A percentile compares a stretch with the other conserved stretches of the same genome.
phyloP scores from a whole-genome alignment of 805 yeast species.

The Vanderwaltozyma polyspora region DNA sequence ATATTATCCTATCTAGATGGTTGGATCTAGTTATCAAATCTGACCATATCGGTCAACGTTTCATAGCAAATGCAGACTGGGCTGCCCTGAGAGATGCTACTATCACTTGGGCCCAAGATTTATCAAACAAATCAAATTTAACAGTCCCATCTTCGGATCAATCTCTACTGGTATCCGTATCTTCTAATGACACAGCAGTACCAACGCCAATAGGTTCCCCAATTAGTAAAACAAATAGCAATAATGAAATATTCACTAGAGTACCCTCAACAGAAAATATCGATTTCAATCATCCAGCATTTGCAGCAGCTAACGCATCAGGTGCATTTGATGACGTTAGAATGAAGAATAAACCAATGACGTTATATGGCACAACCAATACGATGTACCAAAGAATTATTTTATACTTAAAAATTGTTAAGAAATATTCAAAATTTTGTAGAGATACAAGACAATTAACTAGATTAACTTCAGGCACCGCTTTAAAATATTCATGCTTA shows the following conservation, averaged over 20 bases:
- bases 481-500: conserved; percentile 32
- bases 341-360: not conserved
- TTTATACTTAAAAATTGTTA: conserved; percentile 45
- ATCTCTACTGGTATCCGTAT: not conserved
- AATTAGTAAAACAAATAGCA: not conserved
- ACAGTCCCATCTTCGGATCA: not conserved
- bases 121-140: not conserved
- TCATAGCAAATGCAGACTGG: conserved; percentile 74
- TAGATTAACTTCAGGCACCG: conserved; percentile 35
- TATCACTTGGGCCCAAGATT: conserved; percentile 14
- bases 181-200: not conserved
- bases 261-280: conserved; percentile 13
- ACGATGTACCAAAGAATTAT: conserved; percentile 33
- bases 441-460: conserved; percentile 38
- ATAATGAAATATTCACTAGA: conserved; percentile 1
- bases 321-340: conserved; percentile 29
- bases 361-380: not conserved
- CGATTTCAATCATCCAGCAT: conserved; percentile 27
- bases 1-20: conserved; percentile 48
- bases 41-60: conserved; percentile 37
- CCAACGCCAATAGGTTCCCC: conserved; percentile 3
- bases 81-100: conserved; percentile 71
- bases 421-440: conserved; percentile 37
- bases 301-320: conserved; percentile 29
- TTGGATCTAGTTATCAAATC: conserved; percentile 36